phyloP scores from a whole-genome alignment of 129 eudicot genomes.

The Flaveria sonorensis region DNA sequence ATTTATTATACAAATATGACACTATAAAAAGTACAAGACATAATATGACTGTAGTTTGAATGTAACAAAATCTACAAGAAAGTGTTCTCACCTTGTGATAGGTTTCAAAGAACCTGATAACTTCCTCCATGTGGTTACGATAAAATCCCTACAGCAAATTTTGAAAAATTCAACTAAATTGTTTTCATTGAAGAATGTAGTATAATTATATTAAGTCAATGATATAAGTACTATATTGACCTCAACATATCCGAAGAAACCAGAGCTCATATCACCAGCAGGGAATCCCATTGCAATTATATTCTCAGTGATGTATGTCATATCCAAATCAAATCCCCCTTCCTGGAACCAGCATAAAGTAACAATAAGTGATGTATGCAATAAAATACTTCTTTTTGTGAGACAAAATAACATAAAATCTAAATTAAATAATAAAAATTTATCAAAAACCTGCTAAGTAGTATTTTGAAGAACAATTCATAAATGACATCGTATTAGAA shows the following conservation, averaged over 20 bases:
- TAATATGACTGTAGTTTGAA: neutral
- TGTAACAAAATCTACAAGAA: neutral
- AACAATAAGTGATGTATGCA: neutral
- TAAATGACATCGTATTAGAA: neutral
- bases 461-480: neutral
- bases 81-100: slow-evolving; percentile 70
- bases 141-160: slow-evolving; percentile 74
- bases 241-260: slow-evolving; percentile 92
- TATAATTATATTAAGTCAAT: neutral
- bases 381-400: neutral
- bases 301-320: slow-evolving; percentile 96
- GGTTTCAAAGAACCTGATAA: slow-evolving; percentile 85
- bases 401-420: neutral
- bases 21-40: slow-evolving; percentile 1
- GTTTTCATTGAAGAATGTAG: neutral
- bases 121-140: slow-evolving; percentile 99
- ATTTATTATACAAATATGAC: neutral
- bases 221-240: slow-evolving; percentile 28
- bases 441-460: slow-evolving; percentile 2
- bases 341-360: slow-evolving; percentile 48
- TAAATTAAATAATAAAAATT: neutral
- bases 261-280: slow-evolving; percentile 99
- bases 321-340: slow-evolving; percentile 91
- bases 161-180: slow-evolving; percentile 6
- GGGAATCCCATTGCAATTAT: slow-evolving; percentile 99